Evolutionary conservation across 371 early-diverging fungal species (phyloP).

Genomic region (Amoeboaphelidium protococcarum): DNA sequence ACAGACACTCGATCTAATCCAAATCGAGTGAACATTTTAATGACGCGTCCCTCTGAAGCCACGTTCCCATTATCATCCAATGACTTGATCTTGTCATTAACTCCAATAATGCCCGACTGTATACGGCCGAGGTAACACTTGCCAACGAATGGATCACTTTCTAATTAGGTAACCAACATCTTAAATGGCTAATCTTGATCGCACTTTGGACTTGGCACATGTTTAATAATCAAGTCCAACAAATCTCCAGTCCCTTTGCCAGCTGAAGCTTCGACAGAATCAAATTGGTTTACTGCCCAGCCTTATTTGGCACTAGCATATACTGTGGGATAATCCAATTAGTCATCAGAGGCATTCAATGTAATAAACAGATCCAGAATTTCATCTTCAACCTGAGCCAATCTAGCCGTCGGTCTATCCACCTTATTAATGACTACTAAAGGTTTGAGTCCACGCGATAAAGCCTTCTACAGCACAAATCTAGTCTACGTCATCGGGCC

Average conservation of each 20-base stretch:
- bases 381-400: constrained; percentile 38
- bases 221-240: constrained; percentile 31
- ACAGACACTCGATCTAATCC: constrained; percentile 38
- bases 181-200: constrained; percentile 28
- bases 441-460: constrained; percentile 28
- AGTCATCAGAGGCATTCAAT: constrained; percentile 39
- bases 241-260: too few relatives aligned
- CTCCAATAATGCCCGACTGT: constrained; percentile 26
- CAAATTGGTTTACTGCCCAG: constrained; percentile 28
- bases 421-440: constrained; percentile 52
- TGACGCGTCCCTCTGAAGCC: constrained; percentile 28
- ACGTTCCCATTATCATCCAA: constrained; percentile 27
- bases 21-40: constrained; percentile 33
- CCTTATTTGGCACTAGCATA: constrained; percentile 53
- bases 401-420: constrained; percentile 36
- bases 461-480: constrained; percentile 47
- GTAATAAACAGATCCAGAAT: constrained; percentile 40
- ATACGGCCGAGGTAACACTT: constrained; percentile 45
- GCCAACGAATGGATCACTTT: constrained; percentile 41
- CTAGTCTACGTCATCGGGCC: constrained; percentile 10
- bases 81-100: constrained; percentile 36
- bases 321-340: constrained; percentile 36
- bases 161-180: constrained; percentile 55
- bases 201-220: constrained; percentile 31
- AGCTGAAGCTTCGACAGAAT: too few relatives aligned